Percentiles rank a stretch among this genome's conserved stretches.
These are phyloP conservation scores for Exserohilum turcica DNA, from an alignment of 2,329 filamentous ascomycete genomes.

Conservation along the genomic window DNA sequence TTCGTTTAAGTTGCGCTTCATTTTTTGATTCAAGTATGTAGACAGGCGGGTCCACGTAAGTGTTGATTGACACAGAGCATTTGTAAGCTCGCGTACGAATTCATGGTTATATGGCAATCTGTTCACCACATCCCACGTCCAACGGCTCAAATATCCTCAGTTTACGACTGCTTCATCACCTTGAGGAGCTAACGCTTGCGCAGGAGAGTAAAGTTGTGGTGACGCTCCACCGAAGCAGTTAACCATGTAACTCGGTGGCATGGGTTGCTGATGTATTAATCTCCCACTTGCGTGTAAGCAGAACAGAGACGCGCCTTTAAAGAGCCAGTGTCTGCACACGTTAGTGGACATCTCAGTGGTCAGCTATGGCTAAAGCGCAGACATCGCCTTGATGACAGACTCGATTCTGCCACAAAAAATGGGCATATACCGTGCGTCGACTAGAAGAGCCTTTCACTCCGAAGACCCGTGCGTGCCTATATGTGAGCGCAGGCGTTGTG, in stretches of 20 bases:
- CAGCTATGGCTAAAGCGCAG: neutral
- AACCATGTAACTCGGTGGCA: too few species aligned
- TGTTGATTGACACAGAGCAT: constrained; percentile 3
- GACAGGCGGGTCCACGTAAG: constrained; percentile 5
- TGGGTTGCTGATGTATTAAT: neutral
- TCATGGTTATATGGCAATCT: constrained; percentile 1
- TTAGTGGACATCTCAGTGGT: neutral
- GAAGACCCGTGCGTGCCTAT: neutral
- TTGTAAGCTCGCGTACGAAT: neutral
- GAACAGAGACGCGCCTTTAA: neutral
- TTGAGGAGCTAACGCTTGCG: neutral
- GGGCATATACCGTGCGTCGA: neutral
- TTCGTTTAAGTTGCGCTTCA: neutral
- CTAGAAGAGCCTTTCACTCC: neutral
- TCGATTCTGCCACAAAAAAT: neutral
- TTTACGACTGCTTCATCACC: neutral
- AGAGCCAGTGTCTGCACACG: neutral
- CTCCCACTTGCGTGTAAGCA: too few species aligned
- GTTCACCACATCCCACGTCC: neutral
- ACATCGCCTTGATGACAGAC: neutral
- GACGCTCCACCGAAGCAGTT: neutral
- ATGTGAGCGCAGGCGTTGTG: neutral
- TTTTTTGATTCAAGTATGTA: constrained; percentile 12
- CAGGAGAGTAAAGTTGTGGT: neutral
- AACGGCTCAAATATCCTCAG: neutral